phyloP scores from a whole-genome alignment of 768 basidiomycete species.

The Exsudoporus frostii region DNA sequence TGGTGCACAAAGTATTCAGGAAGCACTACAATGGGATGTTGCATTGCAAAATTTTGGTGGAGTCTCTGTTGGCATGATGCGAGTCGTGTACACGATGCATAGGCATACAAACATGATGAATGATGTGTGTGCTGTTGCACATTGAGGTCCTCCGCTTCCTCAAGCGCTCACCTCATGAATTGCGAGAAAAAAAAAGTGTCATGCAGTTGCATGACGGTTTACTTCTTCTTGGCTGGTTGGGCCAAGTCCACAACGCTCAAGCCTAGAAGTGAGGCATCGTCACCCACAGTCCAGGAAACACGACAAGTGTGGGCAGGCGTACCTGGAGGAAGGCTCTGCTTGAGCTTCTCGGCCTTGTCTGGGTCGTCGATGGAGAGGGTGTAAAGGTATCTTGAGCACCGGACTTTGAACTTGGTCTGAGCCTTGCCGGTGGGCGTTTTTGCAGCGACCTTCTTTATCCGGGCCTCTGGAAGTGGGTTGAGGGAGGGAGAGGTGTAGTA shows the following conservation, averaged over 20 bases:
- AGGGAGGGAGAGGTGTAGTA: neutral
- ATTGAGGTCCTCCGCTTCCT: conserved; percentile 2
- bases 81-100: conserved; percentile 18
- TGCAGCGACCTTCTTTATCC: conserved; percentile 92
- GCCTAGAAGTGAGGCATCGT: conserved; percentile 41
- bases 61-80: conserved; percentile 15
- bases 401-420: conserved; percentile 97
- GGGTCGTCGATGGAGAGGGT: conserved; percentile 94
- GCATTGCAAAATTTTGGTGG: neutral
- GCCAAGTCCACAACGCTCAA: conserved; percentile 70
- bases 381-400: conserved; percentile 96
- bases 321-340: conserved; percentile 95
- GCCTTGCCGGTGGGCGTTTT: conserved; percentile 67
- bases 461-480: conserved; percentile 64
- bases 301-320: conserved; percentile 28
- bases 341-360: conserved; percentile 98
- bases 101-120: conserved; percentile 18
- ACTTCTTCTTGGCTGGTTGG: conserved; percentile 65
- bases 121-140: conserved; percentile 1
- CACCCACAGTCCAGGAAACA: neutral
- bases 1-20: neutral
- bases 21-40: neutral
- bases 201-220: conserved; percentile 28
- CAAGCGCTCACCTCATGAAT: neutral
- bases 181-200: conserved; percentile 2